These are phyloP conservation scores for Fusarium sp. DNA, from an alignment of 2,329 filamentous ascomycete genomes.

Conservation along the genomic window DNA sequence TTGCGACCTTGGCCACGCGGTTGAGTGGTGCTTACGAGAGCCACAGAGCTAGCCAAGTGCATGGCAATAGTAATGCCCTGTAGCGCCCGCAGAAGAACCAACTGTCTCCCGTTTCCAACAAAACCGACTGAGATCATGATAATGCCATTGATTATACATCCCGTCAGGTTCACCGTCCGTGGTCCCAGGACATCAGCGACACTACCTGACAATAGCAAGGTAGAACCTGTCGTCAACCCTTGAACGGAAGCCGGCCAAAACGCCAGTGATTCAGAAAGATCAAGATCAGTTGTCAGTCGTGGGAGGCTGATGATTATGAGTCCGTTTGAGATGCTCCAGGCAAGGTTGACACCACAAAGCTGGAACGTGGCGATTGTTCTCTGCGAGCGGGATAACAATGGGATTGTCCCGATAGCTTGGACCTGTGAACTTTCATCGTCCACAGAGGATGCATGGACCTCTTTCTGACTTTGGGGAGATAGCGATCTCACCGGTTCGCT, in stretches of 20 bases:
- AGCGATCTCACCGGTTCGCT: not conserved
- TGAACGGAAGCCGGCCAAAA: conserved; percentile 55
- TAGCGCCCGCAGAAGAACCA: conserved; percentile 53
- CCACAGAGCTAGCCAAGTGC: conserved; percentile 51
- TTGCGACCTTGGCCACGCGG: conserved; percentile 52
- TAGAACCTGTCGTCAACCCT: conserved; percentile 51
- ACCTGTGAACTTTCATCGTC: not conserved
- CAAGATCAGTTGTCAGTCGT: conserved; percentile 53
- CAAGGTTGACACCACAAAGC: conserved; percentile 37
- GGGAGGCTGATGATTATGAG: conserved; percentile 55
- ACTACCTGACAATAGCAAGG: conserved; percentile 53
- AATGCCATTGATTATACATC: conserved; percentile 46
- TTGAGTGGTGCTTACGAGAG: conserved; percentile 50
- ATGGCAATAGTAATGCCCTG: conserved; percentile 53
- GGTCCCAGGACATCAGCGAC: conserved; percentile 53
- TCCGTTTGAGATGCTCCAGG: conserved; percentile 36
- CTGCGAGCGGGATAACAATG: not conserved
- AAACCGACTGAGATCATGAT: conserved; percentile 50
- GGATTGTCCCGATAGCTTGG: not conserved
- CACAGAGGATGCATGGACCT: not conserved
- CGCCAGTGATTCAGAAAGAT: conserved; percentile 48
- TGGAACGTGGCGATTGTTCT: not conserved
- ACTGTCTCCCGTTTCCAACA: conserved; percentile 46
- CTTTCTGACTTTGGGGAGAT: not conserved
- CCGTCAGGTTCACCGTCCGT: conserved; percentile 48